Evolutionary conservation across 2,329 filamentous ascomycete species (phyloP).

Genomic region (Cytospora schulzeri): DNA sequence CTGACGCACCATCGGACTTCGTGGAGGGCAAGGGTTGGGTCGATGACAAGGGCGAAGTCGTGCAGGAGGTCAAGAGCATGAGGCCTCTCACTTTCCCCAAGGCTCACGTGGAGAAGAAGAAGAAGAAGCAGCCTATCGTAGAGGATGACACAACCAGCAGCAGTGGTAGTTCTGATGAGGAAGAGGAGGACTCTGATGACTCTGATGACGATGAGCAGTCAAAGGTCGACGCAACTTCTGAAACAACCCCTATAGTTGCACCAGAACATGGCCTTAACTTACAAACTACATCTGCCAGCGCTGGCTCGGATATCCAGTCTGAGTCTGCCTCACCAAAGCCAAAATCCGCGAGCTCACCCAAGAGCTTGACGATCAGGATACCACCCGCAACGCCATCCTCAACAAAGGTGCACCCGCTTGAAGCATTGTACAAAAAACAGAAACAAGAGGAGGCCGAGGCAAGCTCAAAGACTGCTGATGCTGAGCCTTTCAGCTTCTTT

Average conservation of each 20-base stretch:
- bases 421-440: constrained; percentile 84
- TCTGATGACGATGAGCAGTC: neutral
- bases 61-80: constrained; percentile 60
- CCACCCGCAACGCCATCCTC: constrained; percentile 46
- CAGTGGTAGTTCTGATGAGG: constrained; percentile 32
- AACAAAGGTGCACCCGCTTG: constrained; percentile 75
- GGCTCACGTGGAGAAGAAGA: constrained; percentile 24
- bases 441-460: constrained; percentile 46
- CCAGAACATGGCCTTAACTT: neutral
- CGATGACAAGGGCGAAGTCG: constrained; percentile 73
- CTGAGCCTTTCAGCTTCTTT: constrained; percentile 80
- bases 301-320: neutral
- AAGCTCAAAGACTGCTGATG: constrained; percentile 43
- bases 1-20: constrained; percentile 57
- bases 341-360: constrained; percentile 53
- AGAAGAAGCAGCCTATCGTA: constrained; percentile 26
- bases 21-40: constrained; percentile 89
- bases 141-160: constrained; percentile 33
- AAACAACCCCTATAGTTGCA: neutral
- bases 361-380: constrained; percentile 58
- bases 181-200: constrained; percentile 20
- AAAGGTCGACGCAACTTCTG: neutral
- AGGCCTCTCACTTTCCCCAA: constrained; percentile 36
- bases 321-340: constrained; percentile 40
- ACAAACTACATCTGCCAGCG: neutral